Conservation (phyloP, 129 eudicot species). For the Smallanthus sonchifolius region DNA sequence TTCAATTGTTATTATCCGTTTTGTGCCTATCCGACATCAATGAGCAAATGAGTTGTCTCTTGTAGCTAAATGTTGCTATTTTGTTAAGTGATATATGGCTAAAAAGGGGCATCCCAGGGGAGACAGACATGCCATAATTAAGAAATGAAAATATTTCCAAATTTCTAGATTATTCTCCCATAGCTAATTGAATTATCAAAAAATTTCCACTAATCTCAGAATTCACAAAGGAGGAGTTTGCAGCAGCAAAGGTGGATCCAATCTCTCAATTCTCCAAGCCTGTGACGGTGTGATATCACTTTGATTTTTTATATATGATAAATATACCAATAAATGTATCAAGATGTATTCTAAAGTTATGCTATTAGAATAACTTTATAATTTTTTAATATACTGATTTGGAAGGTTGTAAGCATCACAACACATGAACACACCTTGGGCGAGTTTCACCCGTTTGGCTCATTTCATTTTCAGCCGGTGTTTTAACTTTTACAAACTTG, state of each 20-base stretch:
- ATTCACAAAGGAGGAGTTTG: conserved; percentile 66
- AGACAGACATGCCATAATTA: background rate
- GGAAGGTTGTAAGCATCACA: background rate
- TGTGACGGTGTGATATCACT: conserved; percentile 49
- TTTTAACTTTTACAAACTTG: background rate
- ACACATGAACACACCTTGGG: background rate
- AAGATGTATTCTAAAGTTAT: background rate
- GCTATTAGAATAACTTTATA: background rate
- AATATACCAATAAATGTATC: background rate
- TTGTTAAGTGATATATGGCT: background rate
- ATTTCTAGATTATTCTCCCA: background rate
- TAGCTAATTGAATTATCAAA: conserved; percentile 6
- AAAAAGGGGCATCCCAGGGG: background rate
- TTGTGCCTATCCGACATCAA: background rate
- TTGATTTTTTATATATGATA: background rate
- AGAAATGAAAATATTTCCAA: background rate
- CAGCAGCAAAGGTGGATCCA: conserved; percentile 78
- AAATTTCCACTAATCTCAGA: conserved; percentile 39
- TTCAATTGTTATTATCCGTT: conserved; percentile 8
- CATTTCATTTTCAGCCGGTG: background rate
- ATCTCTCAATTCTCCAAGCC: conserved; percentile 92
- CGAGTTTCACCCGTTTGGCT: no score
- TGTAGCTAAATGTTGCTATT: background rate
- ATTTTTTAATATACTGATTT: background rate
- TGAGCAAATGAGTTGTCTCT: background rate